phyloP scores from a whole-genome alignment of 768 basidiomycete species.

The Xerocomellus intermedius region DNA sequence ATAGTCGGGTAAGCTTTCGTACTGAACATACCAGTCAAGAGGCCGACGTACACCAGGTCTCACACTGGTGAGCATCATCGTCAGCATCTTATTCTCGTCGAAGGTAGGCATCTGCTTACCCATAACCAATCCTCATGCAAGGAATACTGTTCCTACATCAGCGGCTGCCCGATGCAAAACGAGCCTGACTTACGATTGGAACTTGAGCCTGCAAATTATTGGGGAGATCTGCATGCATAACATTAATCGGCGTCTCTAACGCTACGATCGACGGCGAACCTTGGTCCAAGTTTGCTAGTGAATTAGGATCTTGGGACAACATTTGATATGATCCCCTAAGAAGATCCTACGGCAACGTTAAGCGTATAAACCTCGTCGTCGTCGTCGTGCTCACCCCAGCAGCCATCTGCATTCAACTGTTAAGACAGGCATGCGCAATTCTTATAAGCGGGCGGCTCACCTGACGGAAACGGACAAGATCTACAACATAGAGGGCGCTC shows the following conservation, averaged over 20 bases:
- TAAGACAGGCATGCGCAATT: neutral
- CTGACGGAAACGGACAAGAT: conserved; percentile 92
- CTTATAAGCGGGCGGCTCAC: conserved; percentile 34
- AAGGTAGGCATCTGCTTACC: conserved; percentile 46
- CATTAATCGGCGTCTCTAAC: neutral
- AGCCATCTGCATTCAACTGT: conserved; percentile 40
- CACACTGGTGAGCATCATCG: conserved; percentile 59
- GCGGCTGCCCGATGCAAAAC: neutral
- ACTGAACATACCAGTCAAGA: neutral
- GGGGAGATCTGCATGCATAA: conserved; percentile 67
- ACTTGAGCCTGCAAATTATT: conserved; percentile 92
- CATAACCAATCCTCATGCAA: conserved; percentile 94
- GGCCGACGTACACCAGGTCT: conserved; percentile 87
- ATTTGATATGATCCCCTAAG: conserved; percentile 90
- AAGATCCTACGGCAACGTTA: conserved; percentile 56
- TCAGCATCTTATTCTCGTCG: conserved; percentile 5
- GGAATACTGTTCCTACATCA: conserved; percentile 62
- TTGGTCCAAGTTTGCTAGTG: conserved; percentile 93
- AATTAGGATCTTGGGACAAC: conserved; percentile 91
- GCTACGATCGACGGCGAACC: conserved; percentile 39
- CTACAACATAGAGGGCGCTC: conserved; percentile 94
- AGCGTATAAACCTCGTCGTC: neutral
- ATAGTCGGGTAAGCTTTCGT: neutral
- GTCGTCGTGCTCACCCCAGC: conserved; percentile 46
- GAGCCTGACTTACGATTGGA: conserved; percentile 78